phyloP scores from a whole-genome alignment of 257 asterid genomes.

The Nicotiana obtusifolia region DNA sequence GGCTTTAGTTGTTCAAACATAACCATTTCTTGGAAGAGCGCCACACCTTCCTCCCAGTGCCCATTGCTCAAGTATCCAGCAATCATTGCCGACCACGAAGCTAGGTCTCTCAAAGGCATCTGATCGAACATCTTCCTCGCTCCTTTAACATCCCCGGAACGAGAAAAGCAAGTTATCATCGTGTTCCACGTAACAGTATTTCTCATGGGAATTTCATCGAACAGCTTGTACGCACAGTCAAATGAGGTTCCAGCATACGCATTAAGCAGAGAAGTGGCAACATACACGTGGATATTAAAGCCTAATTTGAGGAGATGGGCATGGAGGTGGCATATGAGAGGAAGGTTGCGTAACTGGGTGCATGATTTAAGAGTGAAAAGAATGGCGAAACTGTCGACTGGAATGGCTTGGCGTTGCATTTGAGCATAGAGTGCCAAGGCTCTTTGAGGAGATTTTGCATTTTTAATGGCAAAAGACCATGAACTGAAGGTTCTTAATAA shows the following conservation, averaged over 20 bases:
- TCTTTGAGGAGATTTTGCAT: constrained; percentile 35
- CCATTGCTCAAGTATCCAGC: constrained; percentile 38
- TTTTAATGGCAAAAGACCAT: constrained; percentile 32
- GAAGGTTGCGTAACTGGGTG: constrained; percentile 13
- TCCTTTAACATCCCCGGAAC: too few relatives aligned
- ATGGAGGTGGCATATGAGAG: too few relatives aligned
- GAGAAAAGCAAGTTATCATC: too few relatives aligned
- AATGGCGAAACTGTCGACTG: constrained; percentile 35
- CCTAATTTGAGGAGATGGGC: too few relatives aligned
- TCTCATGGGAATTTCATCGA: too few relatives aligned
- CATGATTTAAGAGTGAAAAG: constrained; percentile 51
- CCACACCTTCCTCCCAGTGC: constrained; percentile 30
- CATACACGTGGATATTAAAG: too few relatives aligned
- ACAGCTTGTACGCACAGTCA: too few relatives aligned
- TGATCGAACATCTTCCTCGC: constrained; percentile 26
- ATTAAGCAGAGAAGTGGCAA: too few relatives aligned
- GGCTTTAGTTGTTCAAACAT: constrained; percentile 25
- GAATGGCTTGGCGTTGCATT: constrained; percentile 46
- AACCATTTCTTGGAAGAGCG: constrained; percentile 42
- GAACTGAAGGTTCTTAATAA: constrained; percentile 26
- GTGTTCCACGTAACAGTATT: too few relatives aligned
- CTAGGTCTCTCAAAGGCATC: constrained; percentile 36
- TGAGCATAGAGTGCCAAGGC: constrained; percentile 35
- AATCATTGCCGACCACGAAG: constrained; percentile 55
- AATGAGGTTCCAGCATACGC: too few relatives aligned